Percentiles rank a stretch among this genome's conserved stretches.
phyloP scores from a whole-genome alignment of 2,329 filamentous ascomycete genomes.

The Aspergillus tamarii region DNA sequence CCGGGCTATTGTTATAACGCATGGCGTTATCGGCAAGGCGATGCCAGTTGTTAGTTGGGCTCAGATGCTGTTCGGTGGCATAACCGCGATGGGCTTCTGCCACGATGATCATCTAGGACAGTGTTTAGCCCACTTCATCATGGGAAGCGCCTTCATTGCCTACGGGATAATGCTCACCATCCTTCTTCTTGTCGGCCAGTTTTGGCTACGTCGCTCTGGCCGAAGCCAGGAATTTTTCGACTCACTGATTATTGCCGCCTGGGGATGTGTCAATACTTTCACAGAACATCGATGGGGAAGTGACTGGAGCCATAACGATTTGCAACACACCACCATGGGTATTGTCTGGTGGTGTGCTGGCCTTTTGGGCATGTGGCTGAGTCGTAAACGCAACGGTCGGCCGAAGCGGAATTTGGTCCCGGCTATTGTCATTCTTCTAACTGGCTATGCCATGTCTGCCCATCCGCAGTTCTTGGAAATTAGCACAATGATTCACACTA shows the following conservation, averaged over 20 bases:
- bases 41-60: constrained; percentile 87
- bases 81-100: constrained; percentile 90
- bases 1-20: constrained; percentile 69
- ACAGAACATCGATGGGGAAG: constrained; percentile 95
- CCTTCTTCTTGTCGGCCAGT: constrained; percentile 82
- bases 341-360: constrained; percentile 97
- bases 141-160: constrained; percentile 94
- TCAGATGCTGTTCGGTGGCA: constrained; percentile 95
- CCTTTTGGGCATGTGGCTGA: constrained; percentile 88
- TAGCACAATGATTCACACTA: constrained; percentile 82
- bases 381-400: constrained; percentile 76
- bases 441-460: constrained; percentile 92
- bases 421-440: constrained; percentile 85
- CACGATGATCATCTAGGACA: constrained; percentile 88
- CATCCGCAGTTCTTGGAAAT: constrained; percentile 84
- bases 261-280: constrained; percentile 98
- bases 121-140: constrained; percentile 96
- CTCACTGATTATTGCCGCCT: constrained; percentile 83
- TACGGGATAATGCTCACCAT: constrained; percentile 90
- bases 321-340: constrained; percentile 99
- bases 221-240: constrained; percentile 97
- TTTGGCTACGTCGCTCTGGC: constrained; percentile 79
- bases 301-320: constrained; percentile 87
- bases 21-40: constrained; percentile 81
- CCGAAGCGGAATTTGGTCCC: constrained; percentile 94